phyloP scores from a whole-genome alignment of 2,329 filamentous ascomycete genomes.

The Colletotrichum euphorbiae region DNA sequence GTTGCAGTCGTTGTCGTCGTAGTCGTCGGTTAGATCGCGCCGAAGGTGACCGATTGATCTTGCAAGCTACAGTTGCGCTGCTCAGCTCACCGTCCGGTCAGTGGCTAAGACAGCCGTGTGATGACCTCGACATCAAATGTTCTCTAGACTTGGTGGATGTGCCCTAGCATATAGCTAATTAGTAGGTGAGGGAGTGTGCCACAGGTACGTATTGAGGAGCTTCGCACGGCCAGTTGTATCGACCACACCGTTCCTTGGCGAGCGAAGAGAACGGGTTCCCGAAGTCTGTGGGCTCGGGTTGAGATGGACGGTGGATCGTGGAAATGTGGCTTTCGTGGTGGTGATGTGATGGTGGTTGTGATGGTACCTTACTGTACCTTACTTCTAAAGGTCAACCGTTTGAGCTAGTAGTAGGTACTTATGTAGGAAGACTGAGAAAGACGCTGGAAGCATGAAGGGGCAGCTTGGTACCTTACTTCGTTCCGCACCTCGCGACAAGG shows the following conservation, averaged over 20 bases:
- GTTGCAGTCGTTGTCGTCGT: background rate
- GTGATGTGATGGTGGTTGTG: background rate
- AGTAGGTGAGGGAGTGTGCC: background rate
- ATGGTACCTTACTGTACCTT: no score
- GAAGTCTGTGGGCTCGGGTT: conserved; percentile 1
- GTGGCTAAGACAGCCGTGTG: conserved; percentile 15
- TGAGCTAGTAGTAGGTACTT: background rate
- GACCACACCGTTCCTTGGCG: background rate
- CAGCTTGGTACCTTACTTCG: no score
- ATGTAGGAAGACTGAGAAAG: background rate
- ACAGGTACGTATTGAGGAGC: conserved; percentile 12
- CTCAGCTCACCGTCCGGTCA: conserved; percentile 12
- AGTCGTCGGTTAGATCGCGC: background rate
- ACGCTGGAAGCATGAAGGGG: background rate
- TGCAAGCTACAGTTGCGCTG: background rate
- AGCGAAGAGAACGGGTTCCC: background rate
- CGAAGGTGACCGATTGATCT: background rate
- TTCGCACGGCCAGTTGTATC: background rate
- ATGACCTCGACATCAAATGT: background rate
- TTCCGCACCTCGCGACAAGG: background rate
- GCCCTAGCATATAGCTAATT: background rate
- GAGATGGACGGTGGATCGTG: background rate
- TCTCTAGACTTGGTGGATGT: background rate
- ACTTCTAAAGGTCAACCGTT: conserved; percentile 8
- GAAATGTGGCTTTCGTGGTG: conserved; percentile 1